These are phyloP conservation scores for Aphanomyces euteiches DNA, from an alignment of 352 stramenopile species.

Conservation along the genomic window DNA sequence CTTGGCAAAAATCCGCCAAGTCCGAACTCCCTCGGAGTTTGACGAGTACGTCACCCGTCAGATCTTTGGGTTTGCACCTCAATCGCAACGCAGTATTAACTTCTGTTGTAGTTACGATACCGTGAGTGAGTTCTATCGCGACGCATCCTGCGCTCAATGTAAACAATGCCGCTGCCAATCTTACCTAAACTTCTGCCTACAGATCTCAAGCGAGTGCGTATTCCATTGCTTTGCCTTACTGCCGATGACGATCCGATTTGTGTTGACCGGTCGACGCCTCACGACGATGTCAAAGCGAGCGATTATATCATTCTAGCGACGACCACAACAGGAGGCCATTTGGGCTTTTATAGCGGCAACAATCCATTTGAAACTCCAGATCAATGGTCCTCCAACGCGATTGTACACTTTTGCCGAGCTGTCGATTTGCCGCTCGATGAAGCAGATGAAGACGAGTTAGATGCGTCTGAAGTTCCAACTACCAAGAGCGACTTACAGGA, in stretches of 20 bases:
- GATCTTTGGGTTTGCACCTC: slow-evolving; percentile 1
- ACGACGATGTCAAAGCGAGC: slow-evolving; percentile 42
- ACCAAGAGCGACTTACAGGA: too few relatives aligned
- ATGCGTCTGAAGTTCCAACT: too few relatives aligned
- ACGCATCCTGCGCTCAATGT: slow-evolving; percentile 34
- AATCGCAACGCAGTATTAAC: not conserved
- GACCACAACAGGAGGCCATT: slow-evolving; percentile 57
- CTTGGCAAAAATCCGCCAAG: slow-evolving; percentile 38
- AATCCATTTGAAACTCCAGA: slow-evolving; percentile 32
- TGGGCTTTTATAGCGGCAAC: slow-evolving; percentile 59
- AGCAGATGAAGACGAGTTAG: too few relatives aligned
- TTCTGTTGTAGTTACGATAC: slow-evolving; percentile 46
- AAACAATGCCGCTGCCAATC: not conserved
- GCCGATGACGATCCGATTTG: slow-evolving; percentile 57
- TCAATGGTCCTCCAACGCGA: slow-evolving; percentile 5
- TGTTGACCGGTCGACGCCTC: slow-evolving; percentile 34
- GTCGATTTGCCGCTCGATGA: not conserved
- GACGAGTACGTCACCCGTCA: slow-evolving; percentile 55
- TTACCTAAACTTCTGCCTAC: not conserved
- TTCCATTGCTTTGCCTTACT: slow-evolving; percentile 50
- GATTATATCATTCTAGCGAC: slow-evolving; percentile 58
- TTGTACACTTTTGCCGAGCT: slow-evolving; percentile 25
- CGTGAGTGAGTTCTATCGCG: slow-evolving; percentile 43
- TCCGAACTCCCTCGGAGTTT: slow-evolving; percentile 46
- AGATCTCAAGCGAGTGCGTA: slow-evolving; percentile 32